Evolutionary conservation across 2,329 filamentous ascomycete species (phyloP).

Genomic region (Sarocladium brachiariae): DNA sequence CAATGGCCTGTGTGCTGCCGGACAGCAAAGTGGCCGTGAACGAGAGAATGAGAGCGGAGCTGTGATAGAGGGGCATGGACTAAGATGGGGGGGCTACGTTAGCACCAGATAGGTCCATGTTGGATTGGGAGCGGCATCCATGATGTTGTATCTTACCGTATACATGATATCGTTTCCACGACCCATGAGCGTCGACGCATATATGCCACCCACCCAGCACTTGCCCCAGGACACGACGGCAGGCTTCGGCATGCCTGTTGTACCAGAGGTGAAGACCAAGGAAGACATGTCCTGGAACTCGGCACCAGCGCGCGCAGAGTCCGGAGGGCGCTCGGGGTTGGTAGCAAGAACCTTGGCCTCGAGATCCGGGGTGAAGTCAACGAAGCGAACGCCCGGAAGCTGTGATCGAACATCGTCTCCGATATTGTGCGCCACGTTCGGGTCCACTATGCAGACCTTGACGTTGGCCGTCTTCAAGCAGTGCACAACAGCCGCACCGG

Average conservation of each 20-base stretch:
- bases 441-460: slow-evolving; percentile 63
- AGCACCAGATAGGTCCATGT: slow-evolving; percentile 8
- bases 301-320: slow-evolving; percentile 46
- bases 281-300: slow-evolving; percentile 53
- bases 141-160: slow-evolving; percentile 54
- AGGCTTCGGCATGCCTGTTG: slow-evolving; percentile 76
- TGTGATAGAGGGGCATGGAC: slow-evolving; percentile 88
- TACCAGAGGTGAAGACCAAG: slow-evolving; percentile 81
- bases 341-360: slow-evolving; percentile 47
- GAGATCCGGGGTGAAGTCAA: slow-evolving; percentile 53
- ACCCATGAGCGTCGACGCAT: slow-evolving; percentile 40
- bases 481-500: slow-evolving; percentile 63
- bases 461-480: slow-evolving; percentile 64
- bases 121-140: too few species aligned
- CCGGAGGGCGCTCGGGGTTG: slow-evolving; percentile 48
- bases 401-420: slow-evolving; percentile 49
- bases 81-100: slow-evolving; percentile 21
- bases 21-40: slow-evolving; percentile 52
- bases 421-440: slow-evolving; percentile 46
- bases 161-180: slow-evolving; percentile 67
- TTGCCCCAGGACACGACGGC: slow-evolving; percentile 72
- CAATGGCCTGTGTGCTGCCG: slow-evolving; percentile 63
- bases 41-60: slow-evolving; percentile 66
- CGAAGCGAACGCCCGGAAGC: slow-evolving; percentile 46
- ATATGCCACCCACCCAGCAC: slow-evolving; percentile 38